phyloP scores from a whole-genome alignment of 495 filamentous ascomycete species.

The Penicillium cinerascens region DNA sequence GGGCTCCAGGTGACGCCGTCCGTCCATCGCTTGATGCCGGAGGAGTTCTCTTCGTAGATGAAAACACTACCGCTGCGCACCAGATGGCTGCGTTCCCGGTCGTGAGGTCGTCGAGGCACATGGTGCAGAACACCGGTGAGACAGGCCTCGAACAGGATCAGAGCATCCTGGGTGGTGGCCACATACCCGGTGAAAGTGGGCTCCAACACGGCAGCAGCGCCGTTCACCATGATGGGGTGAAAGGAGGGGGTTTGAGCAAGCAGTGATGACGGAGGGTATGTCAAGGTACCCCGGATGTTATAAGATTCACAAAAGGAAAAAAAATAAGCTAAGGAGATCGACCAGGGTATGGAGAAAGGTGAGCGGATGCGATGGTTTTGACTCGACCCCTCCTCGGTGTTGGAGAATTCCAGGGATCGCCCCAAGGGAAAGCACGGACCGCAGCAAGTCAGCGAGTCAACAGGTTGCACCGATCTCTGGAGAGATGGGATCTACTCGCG shows the following conservation, averaged over 20 bases:
- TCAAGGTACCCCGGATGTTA: slow-evolving; percentile 11
- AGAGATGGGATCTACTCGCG: slow-evolving; percentile 28
- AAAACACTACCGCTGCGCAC: slow-evolving; percentile 84
- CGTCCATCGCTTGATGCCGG: slow-evolving; percentile 91
- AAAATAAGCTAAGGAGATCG: slow-evolving; percentile 32
- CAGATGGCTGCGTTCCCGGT: slow-evolving; percentile 68
- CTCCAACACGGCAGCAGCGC: slow-evolving; percentile 45
- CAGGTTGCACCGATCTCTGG: slow-evolving; percentile 33
- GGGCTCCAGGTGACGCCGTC: slow-evolving; percentile 89
- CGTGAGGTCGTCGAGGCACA: slow-evolving; percentile 78
- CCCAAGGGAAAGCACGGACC: slow-evolving; percentile 35
- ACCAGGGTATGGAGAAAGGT: slow-evolving; percentile 34
- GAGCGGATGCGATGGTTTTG: slow-evolving; percentile 28
- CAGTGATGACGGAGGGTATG: not conserved
- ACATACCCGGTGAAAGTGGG: slow-evolving; percentile 66
- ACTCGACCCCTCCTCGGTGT: slow-evolving; percentile 32
- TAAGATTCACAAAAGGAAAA: slow-evolving; percentile 4
- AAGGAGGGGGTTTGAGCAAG: not conserved
- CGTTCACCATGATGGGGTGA: slow-evolving; percentile 42
- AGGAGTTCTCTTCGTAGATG: slow-evolving; percentile 84
- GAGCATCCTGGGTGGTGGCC: slow-evolving; percentile 67
- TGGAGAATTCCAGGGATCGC: slow-evolving; percentile 36
- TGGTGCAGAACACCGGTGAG: slow-evolving; percentile 65
- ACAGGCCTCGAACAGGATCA: slow-evolving; percentile 72
- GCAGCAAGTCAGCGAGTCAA: slow-evolving; percentile 23